Evolutionary conservation across 2,329 filamentous ascomycete species (phyloP).

Genomic region (Macrophomina tecta): DNA sequence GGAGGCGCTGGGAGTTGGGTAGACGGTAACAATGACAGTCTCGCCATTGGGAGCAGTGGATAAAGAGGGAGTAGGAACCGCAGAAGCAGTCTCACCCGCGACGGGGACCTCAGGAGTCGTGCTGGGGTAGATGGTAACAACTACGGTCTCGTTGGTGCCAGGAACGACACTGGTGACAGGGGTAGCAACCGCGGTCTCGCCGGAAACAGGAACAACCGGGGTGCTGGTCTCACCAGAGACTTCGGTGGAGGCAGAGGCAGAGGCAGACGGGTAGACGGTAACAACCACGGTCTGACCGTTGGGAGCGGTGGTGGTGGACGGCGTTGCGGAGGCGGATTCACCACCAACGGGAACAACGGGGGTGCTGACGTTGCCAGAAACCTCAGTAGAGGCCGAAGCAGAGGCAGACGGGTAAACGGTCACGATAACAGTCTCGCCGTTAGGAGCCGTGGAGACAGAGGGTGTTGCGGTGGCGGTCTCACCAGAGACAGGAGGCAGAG

Average conservation of each 20-base stretch:
- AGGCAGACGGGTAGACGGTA: slow-evolving; percentile 1
- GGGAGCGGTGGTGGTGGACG: neutral
- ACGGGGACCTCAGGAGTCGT: slow-evolving; percentile 2
- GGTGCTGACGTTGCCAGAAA: neutral
- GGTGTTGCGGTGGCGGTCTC: neutral
- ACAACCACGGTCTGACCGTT: slow-evolving; percentile 10
- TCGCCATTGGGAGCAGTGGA: slow-evolving; percentile 9
- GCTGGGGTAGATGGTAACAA: slow-evolving; percentile 7
- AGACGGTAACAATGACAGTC: slow-evolving; percentile 7
- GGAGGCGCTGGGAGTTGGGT: neutral
- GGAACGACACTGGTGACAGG: neutral
- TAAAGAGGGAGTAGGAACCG: neutral
- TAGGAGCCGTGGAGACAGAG: neutral
- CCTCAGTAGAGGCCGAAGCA: neutral
- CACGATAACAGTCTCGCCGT: slow-evolving; percentile 3
- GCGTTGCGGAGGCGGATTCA: neutral
- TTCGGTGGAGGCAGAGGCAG: neutral
- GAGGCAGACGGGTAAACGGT: neutral
- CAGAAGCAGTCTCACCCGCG: neutral
- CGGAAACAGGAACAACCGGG: slow-evolving; percentile 31
- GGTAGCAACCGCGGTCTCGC: neutral
- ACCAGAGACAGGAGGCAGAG: neutral
- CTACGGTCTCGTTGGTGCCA: neutral
- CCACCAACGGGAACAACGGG: neutral
- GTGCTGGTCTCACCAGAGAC: slow-evolving; percentile 25